A percentile compares a stretch with the other conserved stretches of the same genome.
phyloP scores from a whole-genome alignment of 169 alveolate species.

The Eimeria sp. region DNA sequence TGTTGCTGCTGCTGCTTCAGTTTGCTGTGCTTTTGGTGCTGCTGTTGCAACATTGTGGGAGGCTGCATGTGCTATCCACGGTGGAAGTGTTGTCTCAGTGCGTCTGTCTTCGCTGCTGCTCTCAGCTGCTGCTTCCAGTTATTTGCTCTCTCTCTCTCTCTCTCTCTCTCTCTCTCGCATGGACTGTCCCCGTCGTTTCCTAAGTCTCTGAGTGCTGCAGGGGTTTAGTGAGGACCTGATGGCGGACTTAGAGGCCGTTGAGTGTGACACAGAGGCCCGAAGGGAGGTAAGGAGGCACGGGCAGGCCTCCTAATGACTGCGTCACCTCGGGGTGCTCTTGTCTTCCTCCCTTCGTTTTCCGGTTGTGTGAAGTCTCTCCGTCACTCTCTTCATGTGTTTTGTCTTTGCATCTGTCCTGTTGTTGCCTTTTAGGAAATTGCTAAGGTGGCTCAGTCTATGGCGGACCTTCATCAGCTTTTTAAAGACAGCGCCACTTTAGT shows the following conservation, averaged over 20 bases:
- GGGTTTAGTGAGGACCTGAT: conserved; percentile 54
- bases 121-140: too few species aligned
- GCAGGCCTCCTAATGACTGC: not conserved
- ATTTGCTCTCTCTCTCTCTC: too few species aligned
- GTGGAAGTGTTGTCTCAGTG: too few species aligned
- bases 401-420: not conserved
- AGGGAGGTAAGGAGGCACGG: conserved; percentile 36
- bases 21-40: not conserved
- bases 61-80: too few species aligned
- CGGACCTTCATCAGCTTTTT: conserved; percentile 82
- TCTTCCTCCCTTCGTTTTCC: not conserved
- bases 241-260: conserved; percentile 68
- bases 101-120: too few species aligned
- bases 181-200: not conserved
- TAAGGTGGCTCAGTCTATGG: conserved; percentile 82
- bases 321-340: not conserved
- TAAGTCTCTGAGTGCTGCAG: conserved; percentile 5
- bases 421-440: conserved; percentile 76
- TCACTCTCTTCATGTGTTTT: not conserved
- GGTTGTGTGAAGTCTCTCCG: not conserved
- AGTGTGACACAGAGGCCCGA: conserved; percentile 67
- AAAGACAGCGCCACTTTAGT: conserved; percentile 82
- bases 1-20: not conserved
- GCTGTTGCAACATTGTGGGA: not conserved
- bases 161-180: not conserved